These are phyloP conservation scores for Quercus engelmannii DNA, from an alignment of 306 rosid genomes.

Conservation along the genomic window DNA sequence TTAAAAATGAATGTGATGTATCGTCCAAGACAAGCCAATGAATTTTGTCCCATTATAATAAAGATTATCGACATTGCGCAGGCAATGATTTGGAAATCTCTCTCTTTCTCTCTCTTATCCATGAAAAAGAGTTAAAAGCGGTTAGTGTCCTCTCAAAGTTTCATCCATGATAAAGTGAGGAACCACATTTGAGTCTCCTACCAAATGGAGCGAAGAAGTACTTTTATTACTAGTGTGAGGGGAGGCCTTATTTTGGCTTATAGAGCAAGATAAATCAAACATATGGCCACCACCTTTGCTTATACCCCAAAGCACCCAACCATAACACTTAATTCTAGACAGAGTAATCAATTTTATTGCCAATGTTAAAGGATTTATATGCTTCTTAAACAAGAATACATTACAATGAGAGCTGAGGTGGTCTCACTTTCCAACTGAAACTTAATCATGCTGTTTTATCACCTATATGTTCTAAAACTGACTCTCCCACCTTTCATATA, in stretches of 20 bases:
- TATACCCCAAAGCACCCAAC: conserved; percentile 93
- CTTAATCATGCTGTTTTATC: conserved; percentile 50
- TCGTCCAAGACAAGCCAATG: not conserved
- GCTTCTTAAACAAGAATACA: conserved; percentile 81
- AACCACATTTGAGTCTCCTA: conserved; percentile 39
- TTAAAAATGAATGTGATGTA: not conserved
- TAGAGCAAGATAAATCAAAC: conserved; percentile 73
- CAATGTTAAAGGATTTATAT: conserved; percentile 44
- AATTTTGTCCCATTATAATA: not conserved
- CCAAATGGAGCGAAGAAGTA: conserved; percentile 39
- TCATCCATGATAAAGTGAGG: conserved; percentile 53
- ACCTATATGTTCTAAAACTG: conserved; percentile 43
- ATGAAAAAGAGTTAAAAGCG: conserved; percentile 29
- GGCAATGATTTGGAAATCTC: conserved; percentile 19
- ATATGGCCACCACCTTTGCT: conserved; percentile 86
- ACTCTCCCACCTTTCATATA: conserved; percentile 14
- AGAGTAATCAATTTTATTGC: conserved; percentile 27
- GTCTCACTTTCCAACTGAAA: conserved; percentile 73
- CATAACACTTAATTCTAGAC: conserved; percentile 60
- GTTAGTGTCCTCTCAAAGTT: conserved; percentile 68
- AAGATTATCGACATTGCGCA: conserved; percentile 11
- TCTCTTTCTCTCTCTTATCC: conserved; percentile 25
- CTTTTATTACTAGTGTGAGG: conserved; percentile 28
- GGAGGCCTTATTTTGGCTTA: conserved; percentile 50
- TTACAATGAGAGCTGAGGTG: conserved; percentile 50